These are phyloP conservation scores for Daldinia sp. DNA, from an alignment of 2,329 filamentous ascomycete species.

Conservation along the genomic window DNA sequence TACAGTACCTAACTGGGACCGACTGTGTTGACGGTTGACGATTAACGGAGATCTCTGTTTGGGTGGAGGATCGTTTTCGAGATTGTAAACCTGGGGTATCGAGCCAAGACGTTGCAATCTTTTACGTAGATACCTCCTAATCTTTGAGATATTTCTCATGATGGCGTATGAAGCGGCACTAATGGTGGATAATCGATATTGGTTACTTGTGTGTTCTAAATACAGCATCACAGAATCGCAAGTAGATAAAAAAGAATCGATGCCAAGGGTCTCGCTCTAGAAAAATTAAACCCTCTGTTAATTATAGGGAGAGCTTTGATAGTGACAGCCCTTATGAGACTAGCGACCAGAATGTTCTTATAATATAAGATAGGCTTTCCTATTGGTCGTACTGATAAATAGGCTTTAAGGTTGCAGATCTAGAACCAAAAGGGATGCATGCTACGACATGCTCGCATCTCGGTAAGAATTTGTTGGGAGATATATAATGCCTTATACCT, in stretches of 20 bases:
- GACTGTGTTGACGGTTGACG: not conserved
- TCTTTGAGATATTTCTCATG: not conserved
- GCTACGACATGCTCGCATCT: slow-evolving; percentile 9
- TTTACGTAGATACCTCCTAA: no score
- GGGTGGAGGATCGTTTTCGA: slow-evolving; percentile 7
- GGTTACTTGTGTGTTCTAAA: slow-evolving; percentile 14
- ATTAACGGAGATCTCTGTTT: slow-evolving; percentile 10
- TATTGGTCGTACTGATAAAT: slow-evolving; percentile 30
- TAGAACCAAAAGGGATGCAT: slow-evolving; percentile 19
- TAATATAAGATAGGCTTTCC: slow-evolving; percentile 22
- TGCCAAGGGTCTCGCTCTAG: slow-evolving; percentile 18
- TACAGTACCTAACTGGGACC: slow-evolving; percentile 4
- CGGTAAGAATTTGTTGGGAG: slow-evolving; percentile 30
- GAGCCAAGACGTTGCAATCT: not conserved
- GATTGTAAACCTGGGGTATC: not conserved
- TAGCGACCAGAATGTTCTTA: slow-evolving; percentile 31
- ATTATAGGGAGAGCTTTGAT: slow-evolving; percentile 9
- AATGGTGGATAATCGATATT: slow-evolving; percentile 14
- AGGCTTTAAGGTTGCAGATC: slow-evolving; percentile 33
- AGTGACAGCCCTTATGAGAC: slow-evolving; percentile 10
- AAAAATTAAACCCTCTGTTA: slow-evolving; percentile 1
- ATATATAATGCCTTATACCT: no score
- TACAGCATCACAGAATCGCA: slow-evolving; percentile 27
- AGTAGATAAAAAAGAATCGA: slow-evolving; percentile 3
- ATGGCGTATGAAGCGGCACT: not conserved